Percentiles rank a stretch among this genome's conserved stretches.
Evolutionary conservation across 345 rosid species (phyloP).

Genomic region (Citrus unshiu): DNA sequence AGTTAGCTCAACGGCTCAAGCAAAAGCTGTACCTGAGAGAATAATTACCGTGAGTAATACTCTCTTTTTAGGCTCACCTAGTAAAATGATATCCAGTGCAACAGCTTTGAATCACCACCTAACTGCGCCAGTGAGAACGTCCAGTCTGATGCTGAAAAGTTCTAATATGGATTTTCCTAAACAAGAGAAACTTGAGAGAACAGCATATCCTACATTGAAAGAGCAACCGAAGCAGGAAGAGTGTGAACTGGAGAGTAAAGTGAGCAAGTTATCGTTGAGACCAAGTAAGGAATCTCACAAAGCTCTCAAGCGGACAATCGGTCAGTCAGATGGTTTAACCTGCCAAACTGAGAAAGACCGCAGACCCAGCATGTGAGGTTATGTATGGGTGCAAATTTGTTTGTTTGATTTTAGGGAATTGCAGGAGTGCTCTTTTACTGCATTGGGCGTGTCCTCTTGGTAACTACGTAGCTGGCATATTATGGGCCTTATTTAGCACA

Average conservation of each 20-base stretch:
- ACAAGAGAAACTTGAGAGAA: slow-evolving; percentile 21
- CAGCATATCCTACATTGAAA: slow-evolving; percentile 11
- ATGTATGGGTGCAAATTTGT: slow-evolving; percentile 12
- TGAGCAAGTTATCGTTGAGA: slow-evolving; percentile 16
- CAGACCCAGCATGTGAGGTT: neutral
- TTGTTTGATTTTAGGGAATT: slow-evolving; percentile 7
- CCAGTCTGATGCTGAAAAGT: neutral
- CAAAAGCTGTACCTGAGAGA: slow-evolving; percentile 12
- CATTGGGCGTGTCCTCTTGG: slow-evolving; percentile 6
- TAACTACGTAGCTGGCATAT: neutral
- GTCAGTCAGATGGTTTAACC: slow-evolving; percentile 1
- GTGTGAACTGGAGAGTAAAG: slow-evolving; percentile 14
- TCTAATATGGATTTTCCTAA: slow-evolving; percentile 9
- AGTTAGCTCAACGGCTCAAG: slow-evolving; percentile 12
- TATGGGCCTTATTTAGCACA: too few relatives aligned
- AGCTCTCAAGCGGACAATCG: slow-evolving; percentile 7
- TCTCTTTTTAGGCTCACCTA: slow-evolving; percentile 9
- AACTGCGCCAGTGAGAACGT: slow-evolving; percentile 7
- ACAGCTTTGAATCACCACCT: slow-evolving; percentile 5
- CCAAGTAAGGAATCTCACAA: slow-evolving; percentile 17
- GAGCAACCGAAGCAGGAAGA: slow-evolving; percentile 22
- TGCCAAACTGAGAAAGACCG: slow-evolving; percentile 6
- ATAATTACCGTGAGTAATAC: slow-evolving; percentile 1
- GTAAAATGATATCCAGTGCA: neutral
- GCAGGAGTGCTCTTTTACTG: neutral